Base-by-base conservation (phyloP, 2,329 filamentous ascomycete species). In the Calonectria naviculata region DNA sequence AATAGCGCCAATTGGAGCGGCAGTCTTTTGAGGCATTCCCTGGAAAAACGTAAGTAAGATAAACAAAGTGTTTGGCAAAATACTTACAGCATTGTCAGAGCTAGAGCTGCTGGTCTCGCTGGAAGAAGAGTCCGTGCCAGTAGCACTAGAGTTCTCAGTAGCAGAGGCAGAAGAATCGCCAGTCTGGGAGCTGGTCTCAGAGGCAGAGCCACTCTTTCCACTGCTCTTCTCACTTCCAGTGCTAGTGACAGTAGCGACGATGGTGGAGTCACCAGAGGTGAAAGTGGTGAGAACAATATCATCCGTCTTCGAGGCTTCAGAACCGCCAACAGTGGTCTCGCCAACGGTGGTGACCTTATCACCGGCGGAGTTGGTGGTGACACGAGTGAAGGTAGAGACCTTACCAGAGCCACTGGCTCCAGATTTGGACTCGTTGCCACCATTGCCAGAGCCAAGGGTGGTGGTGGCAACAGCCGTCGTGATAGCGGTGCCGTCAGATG, bases 1-100 rank as follows among this genome's bases (percentile, higher is more conserved):
- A 46, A 89, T 71, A 60, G 88, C 73, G 68, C 86, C 87, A 31
- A 80, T 78, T 26, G 87, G 86, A 42, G 84, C 86, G 68, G 83
- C 85, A 60, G 87, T 87, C 76, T 81, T 80, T 69, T 85, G 82
- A 47, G 85, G 80, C 62, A 73, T 68, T 38, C 73, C 80, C 82
- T 83, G 49, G 1, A 36, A 41, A 1, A 41, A 28, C 21, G 56
- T 78, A 66, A 77, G 70, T 38, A 15, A 38, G 8, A 58, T 28
- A n/a, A 41, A 49, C 5, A 52, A 65, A 5, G 41, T 7, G 7
- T 2, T 13, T 8, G n/a, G 17, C 21, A 5, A 26, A 28, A 2
- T 28, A 81, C 82, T 78, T 79, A 83, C 82, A 71, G 80, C 81
- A 34, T 77, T 77, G 66, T 64, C 75, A 47, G 77, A 66, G 21